These are phyloP conservation scores for Turritis glabra DNA, from an alignment of 345 rosid species.

Conservation along the genomic window DNA sequence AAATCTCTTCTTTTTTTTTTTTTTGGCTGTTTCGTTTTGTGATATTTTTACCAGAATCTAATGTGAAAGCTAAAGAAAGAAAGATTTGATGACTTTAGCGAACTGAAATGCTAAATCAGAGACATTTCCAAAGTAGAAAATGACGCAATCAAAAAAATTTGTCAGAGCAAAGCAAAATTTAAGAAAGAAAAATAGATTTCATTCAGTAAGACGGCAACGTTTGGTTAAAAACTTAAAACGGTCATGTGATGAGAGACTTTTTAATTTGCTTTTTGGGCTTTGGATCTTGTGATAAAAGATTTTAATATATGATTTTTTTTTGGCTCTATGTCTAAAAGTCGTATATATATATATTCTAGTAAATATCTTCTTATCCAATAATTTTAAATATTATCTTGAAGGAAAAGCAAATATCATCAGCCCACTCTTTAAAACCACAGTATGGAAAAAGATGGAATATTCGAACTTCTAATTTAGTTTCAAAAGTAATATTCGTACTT, in stretches of 20 bases:
- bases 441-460: conserved; percentile 18
- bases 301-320: not conserved
- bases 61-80: conserved; percentile 15
- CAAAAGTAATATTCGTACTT: not conserved
- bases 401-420: not conserved
- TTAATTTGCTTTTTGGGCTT: conserved; percentile 1
- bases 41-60: conserved; percentile 3
- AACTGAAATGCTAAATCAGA: conserved; percentile 2
- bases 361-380: conserved; percentile 1
- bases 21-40: not conserved
- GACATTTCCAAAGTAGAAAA: not conserved
- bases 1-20: not conserved
- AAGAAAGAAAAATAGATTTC: not conserved
- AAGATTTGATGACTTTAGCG: not conserved
- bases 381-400: conserved; percentile 20
- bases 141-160: no score
- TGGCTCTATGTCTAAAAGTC: conserved; percentile 23
- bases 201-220: not conserved
- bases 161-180: no score
- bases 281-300: conserved; percentile 21
- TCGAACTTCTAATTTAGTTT: not conserved
- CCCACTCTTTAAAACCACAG: not conserved
- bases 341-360: no score
- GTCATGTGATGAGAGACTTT: conserved; percentile 12
- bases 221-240: not conserved